Base-by-base conservation (phyloP, 2,329 filamentous ascomycete genomes). In the Dothiorella sarmentorum region DNA sequence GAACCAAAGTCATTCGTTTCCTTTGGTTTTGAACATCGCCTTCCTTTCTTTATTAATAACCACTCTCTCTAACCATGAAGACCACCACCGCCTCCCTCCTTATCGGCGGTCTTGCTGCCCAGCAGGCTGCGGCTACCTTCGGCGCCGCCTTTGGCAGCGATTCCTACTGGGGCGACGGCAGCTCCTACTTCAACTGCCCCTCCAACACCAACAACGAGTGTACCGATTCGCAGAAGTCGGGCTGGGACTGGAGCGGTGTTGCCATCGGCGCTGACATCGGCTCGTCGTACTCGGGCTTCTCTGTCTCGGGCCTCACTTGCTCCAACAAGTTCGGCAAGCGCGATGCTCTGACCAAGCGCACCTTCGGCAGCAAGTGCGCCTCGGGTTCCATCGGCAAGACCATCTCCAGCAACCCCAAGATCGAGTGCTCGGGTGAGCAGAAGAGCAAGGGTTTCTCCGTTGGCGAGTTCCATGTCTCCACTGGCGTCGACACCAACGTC, bases 121-220 rank as follows among this genome's bases (percentile, higher is more conserved):
- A 78, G 70, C 77, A 78, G 66, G 79, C 66, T 35, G 61, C 75
- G 63, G 69, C 76, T 45, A 53, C 57, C 24, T 58, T 40, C 26
- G 55, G 43, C 33, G 52, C 27, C 27, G 31, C 15, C 44, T 38
- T n/a, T 20, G 17, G 17, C 20, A 17, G 27, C 18, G 44, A 10
- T 20, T 24, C 53, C 67, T n/a, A 51, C 66, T 86, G 82, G 80
- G 70, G 73, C 62, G 73, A 75, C 60, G 74, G 78, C 63, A 77
- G 79, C 58, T 67, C 73, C 47, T 73, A 79, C 61, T 95, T 85
- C 80, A 78, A 79, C 49, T 87, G 81, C 72, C 90, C 91, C 11
- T 75, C 77, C 60, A 91, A 89, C 80, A 85, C 82, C 68, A 78
- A 90, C 78, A 94, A 94, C 78, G 75, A 87, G 67, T 97, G 93